Base-by-base conservation (phyloP, 1,284 basidiomycete genomes). In the Tilletia indica region DNA sequence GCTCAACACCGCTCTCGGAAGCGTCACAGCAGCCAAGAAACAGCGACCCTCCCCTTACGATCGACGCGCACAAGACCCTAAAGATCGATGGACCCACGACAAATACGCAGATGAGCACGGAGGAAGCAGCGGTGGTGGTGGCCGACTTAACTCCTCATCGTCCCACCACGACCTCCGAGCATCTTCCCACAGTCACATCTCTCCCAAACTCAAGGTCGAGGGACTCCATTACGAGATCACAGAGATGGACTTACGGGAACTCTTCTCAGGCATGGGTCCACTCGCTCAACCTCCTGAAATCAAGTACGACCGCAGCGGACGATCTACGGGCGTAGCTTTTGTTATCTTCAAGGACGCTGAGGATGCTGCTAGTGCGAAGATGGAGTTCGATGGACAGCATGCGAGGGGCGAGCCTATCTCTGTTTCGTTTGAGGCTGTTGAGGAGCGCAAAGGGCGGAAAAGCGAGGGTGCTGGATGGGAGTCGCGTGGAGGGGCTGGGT, bases 151-250 rank as follows among this genome's bases (percentile, higher is more conserved):
- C 21, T 16, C 19, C 16, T 63, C 58, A 63, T 11, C 67, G 70
- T 77, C 68, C 69, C 76, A 5, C 72, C 42, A 14, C 42, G 42
- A 45, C 42, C 42, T 45, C 9, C 42, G 42, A 9, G 6, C 42
- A 8, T 45, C 42, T 14, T 8, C 9, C 72, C 73, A 69, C 68
- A 69, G 25, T 54, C 73, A 4, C 75, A 36, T 76, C 11, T 78
- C 76, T 0, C 74, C 70, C 56, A 80, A 81, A 82, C 89, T 97
- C 76, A 85, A 91, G 77, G 90, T 97, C 77, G 90, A 91, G 75
- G 94, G 94, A 85, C 82, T 98, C 80, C 95, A 98, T 86, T 98
- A 97, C 80, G 94, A 97, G 80, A 90, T 98, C 68, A 92, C 91
- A 72, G 88, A 91, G 81, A 90, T 90, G 86, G 94, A 97, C 86